Evolutionary conservation across 805 yeast genomes (phyloP).

Genomic region (Barnettozyma botsteinii): DNA sequence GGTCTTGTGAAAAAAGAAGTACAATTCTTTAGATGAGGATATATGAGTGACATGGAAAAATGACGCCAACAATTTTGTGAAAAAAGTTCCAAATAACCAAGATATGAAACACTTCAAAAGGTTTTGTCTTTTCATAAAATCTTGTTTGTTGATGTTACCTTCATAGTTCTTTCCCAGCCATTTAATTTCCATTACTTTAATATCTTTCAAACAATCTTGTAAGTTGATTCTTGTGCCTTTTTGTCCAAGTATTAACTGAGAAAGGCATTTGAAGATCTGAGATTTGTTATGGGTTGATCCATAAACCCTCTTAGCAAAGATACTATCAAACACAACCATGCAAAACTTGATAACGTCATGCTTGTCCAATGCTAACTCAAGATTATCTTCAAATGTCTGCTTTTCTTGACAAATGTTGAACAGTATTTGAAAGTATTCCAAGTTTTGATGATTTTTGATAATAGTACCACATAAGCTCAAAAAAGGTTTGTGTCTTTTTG

Average conservation of each 20-base stretch:
- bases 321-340: slow-evolving; percentile 35
- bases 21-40: slow-evolving; percentile 33
- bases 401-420: slow-evolving; percentile 29
- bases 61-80: slow-evolving; percentile 41
- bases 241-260: slow-evolving; percentile 33
- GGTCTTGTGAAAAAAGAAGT: slow-evolving; percentile 50
- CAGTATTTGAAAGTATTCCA: slow-evolving; percentile 33
- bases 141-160: slow-evolving; percentile 34
- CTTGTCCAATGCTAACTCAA: slow-evolving; percentile 29
- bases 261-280: slow-evolving; percentile 31
- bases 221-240: slow-evolving; percentile 33
- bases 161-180: slow-evolving; percentile 45
- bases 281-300: slow-evolving; percentile 49
- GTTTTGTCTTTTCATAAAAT: slow-evolving; percentile 31
- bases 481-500: slow-evolving; percentile 19
- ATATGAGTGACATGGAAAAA: slow-evolving; percentile 67
- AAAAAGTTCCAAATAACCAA: slow-evolving; percentile 52
- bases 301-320: slow-evolving; percentile 46
- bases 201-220: slow-evolving; percentile 27
- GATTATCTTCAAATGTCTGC: slow-evolving; percentile 20
- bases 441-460: slow-evolving; percentile 29
- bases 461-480: slow-evolving; percentile 16
- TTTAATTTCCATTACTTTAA: slow-evolving; percentile 39
- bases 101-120: slow-evolving; percentile 38
- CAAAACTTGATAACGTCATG: slow-evolving; percentile 38